Base-by-base conservation (phyloP, 1,284 basidiomycete genomes). In the Termitomyces sp. region DNA sequence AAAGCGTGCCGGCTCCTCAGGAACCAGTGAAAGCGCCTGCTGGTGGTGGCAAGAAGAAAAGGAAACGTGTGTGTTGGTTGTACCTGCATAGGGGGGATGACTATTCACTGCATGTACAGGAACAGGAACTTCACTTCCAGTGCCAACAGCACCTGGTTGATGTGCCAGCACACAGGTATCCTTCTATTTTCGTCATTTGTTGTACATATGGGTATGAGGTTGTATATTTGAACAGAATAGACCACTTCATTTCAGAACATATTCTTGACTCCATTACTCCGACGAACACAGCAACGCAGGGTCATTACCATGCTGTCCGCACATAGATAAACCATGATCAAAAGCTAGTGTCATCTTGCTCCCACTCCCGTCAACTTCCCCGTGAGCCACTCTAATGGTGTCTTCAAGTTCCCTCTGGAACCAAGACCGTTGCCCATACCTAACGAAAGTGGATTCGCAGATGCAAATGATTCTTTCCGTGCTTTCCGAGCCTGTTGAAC, bases 371-470 rank as follows among this genome's bases (percentile, higher is more conserved):
- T 78, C 44, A 90, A 68, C 67, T 81, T 88, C 42, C 79, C 83
- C n/a, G 88, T 84, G 44, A 92, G 66, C 88, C 89, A 92, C 13
- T 83, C 85, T 1, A 91, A 70, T n/a, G 88, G 88, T 40, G 85
- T 84, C 62, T 84, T 86, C 50, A 88, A 60, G 49, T 79, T 78
- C 40, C 78, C 79, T 62, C 88, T 80, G 19, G 82, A 72, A 19
- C 83, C 81, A 38, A 75, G 60, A 7, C 83, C 82, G 33, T 81
- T 75, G 12, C 83, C 79, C 42, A 77, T 71, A 47, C 87, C 85
- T 31, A 90, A 68, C 9, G 88, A 82, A 42, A 92, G 78, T 7
- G 90, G 90, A 64, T 92, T 90, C 15, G 89, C 81, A 21, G 87
- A 84, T 38, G 80, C 71, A 65, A 82, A 90, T 0, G 89, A 89